phyloP scores from a whole-genome alignment of 169 alveolate genomes.

The Besnoitia besnoiti region DNA sequence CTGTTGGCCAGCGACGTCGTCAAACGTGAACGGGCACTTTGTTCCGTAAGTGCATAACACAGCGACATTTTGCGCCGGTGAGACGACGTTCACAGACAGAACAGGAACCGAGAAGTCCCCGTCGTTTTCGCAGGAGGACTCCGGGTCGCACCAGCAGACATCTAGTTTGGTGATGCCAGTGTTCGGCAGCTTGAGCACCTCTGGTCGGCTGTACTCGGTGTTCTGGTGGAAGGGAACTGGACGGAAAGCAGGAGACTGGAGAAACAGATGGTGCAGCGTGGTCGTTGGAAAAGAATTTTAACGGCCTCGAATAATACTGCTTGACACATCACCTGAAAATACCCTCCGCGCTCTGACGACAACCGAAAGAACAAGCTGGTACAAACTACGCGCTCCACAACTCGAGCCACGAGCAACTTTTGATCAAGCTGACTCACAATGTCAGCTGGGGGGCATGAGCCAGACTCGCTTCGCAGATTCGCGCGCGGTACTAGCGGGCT shows the following conservation, averaged over 20 bases:
- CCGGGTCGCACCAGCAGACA: slow-evolving; percentile 60
- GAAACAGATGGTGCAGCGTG: too few relatives aligned
- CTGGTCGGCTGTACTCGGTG: neutral
- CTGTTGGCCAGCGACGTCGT: neutral
- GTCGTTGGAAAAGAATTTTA: too few relatives aligned
- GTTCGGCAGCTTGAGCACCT: neutral
- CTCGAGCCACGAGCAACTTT: too few relatives aligned
- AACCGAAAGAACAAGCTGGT: too few relatives aligned
- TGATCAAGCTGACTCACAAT: too few relatives aligned
- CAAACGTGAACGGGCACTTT: slow-evolving; percentile 36
- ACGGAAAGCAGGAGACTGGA: neutral
- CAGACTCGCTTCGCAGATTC: too few relatives aligned
- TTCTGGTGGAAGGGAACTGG: neutral
- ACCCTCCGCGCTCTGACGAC: too few relatives aligned
- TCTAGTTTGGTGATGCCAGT: slow-evolving; percentile 14
- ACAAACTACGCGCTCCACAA: too few relatives aligned
- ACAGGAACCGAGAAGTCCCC: slow-evolving; percentile 32
- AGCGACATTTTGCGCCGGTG: slow-evolving; percentile 40
- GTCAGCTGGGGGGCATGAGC: too few relatives aligned
- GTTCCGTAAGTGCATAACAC: slow-evolving; percentile 53
- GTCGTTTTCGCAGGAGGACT: neutral
- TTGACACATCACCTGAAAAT: too few relatives aligned
- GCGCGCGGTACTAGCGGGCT: too few relatives aligned
- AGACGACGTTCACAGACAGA: neutral
- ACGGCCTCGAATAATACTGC: too few relatives aligned